These are phyloP conservation scores for Guyanaporus albipodus DNA, from an alignment of 768 basidiomycete genomes.

Conservation along the genomic window DNA sequence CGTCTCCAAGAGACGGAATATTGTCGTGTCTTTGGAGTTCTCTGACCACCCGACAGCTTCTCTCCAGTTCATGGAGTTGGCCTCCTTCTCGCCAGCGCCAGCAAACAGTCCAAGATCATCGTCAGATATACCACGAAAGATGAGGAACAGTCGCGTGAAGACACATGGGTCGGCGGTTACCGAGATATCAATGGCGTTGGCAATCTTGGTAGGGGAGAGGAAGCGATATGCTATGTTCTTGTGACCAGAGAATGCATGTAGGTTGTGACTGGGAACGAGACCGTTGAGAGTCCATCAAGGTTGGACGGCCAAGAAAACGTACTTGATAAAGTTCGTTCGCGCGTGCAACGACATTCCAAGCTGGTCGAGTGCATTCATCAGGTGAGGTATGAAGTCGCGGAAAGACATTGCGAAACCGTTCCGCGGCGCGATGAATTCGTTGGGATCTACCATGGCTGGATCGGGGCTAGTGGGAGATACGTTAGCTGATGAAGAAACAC, in stretches of 20 bases:
- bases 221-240: slow-evolving; percentile 92
- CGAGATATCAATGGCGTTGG: slow-evolving; percentile 82
- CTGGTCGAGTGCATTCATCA: slow-evolving; percentile 79
- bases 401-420: slow-evolving; percentile 86
- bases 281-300: slow-evolving; percentile 1
- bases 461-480: slow-evolving; percentile 56
- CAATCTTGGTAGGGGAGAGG: slow-evolving; percentile 71
- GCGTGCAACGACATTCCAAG: slow-evolving; percentile 81
- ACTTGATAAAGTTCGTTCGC: slow-evolving; percentile 81
- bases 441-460: slow-evolving; percentile 68
- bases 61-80: slow-evolving; percentile 76
- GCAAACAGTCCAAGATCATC: slow-evolving; percentile 75
- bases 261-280: slow-evolving; percentile 56
- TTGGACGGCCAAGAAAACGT: slow-evolving; percentile 22
- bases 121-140: slow-evolving; percentile 78
- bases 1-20: slow-evolving; percentile 78
- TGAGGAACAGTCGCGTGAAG: slow-evolving; percentile 82
- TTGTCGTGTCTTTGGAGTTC: slow-evolving; percentile 64
- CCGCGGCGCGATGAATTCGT: slow-evolving; percentile 72
- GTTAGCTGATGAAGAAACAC: background rate
- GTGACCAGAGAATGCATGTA: slow-evolving; percentile 68
- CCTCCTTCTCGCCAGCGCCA: slow-evolving; percentile 83
- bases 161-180: slow-evolving; percentile 78
- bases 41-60: slow-evolving; percentile 80
- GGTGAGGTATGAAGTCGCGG: slow-evolving; percentile 73